Evolutionary conservation across 1,284 basidiomycete genomes (phyloP).

Genomic region (Ceratobasidium sp.): DNA sequence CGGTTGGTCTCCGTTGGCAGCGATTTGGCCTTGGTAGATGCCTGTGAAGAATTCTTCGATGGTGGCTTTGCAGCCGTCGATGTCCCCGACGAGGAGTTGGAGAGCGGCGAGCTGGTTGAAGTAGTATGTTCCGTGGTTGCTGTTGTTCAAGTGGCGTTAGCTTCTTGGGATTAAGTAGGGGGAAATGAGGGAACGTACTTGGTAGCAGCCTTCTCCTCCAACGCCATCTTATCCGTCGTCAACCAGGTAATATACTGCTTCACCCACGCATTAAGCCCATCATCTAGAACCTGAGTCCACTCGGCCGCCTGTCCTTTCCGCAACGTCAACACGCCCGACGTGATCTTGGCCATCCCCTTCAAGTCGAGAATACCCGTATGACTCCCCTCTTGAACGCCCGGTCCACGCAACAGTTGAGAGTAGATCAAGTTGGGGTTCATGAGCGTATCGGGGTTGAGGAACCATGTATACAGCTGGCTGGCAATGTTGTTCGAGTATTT

Average conservation of each 20-base stretch:
- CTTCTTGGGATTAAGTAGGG: background rate
- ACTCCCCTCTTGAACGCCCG: conserved; percentile 49
- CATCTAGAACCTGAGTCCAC: conserved; percentile 52
- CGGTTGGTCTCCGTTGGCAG: conserved; percentile 66
- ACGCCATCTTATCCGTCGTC: conserved; percentile 50
- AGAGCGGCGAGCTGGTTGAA: conserved; percentile 66
- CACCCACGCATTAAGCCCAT: conserved; percentile 51
- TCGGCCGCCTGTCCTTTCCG: conserved; percentile 47
- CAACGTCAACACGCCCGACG: conserved; percentile 52
- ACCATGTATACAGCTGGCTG: conserved; percentile 53
- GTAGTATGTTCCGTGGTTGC: conserved; percentile 54
- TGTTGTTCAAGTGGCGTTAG: background rate
- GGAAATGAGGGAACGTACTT: conserved; percentile 49
- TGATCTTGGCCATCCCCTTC: conserved; percentile 53
- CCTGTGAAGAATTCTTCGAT: conserved; percentile 63
- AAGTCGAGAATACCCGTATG: conserved; percentile 54
- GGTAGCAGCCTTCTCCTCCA: conserved; percentile 51
- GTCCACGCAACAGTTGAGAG: conserved; percentile 57
- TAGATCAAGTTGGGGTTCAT: conserved; percentile 59
- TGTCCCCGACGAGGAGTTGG: conserved; percentile 65
- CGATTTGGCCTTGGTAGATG: conserved; percentile 67
- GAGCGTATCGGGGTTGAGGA: conserved; percentile 54
- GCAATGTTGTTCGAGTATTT: conserved; percentile 48
- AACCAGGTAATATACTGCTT: conserved; percentile 53
- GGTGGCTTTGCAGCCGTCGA: conserved; percentile 59